Evolutionary conservation across 148 eudicot species (phyloP), one percentile per base, ranked within the genome.

Genomic region (Camellia granthamiana): DNA sequence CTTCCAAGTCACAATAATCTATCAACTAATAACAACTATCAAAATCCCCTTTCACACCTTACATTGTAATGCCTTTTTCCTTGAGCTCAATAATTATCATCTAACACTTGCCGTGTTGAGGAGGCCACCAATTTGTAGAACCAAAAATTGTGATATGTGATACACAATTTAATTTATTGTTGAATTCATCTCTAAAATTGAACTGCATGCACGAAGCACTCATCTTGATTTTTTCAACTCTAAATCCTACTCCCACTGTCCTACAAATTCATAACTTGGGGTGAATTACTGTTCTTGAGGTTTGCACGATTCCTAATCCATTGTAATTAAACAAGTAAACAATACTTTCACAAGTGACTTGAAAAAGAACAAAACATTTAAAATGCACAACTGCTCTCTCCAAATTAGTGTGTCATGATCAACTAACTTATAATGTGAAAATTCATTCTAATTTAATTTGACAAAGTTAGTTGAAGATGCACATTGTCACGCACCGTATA

Each of bases 401-500:
- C 21, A 38, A 30, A 56, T 54, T 56, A 30, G 77, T 38, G 3
- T 4, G 41, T 8, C 18, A 6, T 21, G 7, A 5, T 58, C 43
- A 2, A 14, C 2, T 7, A 74, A 3, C 19, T 30, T 21, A 13
- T 23, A 19, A 30, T 30, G 59, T 30, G 13, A 14, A 18, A 30
- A 55, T 72, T 72, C 60, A 12, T 1, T 71, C 58, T 72, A 19
- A 58, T 18, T 19, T 47, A 71, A 49, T n/a, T 47, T 18, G 18
- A 8, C 3, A 30, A 30, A 55, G 44, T 73, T 52, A 23, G 0
- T 52, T 9, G 2, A 16, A 55, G 42, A 30, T 54, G 63, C 63
- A 30, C 38, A 30, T 30, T 30, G 38, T 30, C 23, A 5, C 84
- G n/a, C 68, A 95, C 97, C 77, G 6, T 65, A 76, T 80, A 49